Evolutionary conservation across 768 basidiomycete genomes (phyloP).

Genomic region (Boletus reticulatus): DNA sequence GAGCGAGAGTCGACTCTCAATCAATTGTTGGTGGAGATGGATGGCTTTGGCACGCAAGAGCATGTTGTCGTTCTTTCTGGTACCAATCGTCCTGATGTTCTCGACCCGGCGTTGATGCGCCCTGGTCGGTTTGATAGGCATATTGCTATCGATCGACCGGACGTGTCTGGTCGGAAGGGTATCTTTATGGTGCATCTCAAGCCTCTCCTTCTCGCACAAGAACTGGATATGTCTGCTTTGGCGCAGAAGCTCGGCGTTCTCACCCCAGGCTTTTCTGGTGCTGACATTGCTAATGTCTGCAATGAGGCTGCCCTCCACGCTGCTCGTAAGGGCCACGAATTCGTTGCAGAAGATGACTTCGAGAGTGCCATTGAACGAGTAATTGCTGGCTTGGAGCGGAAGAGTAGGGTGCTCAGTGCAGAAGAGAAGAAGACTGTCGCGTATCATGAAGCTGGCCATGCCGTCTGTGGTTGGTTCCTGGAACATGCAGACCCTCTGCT

Average conservation of each 20-base stretch:
- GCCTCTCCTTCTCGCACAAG: slow-evolving; percentile 69
- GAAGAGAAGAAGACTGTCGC: slow-evolving; percentile 99
- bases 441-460: slow-evolving; percentile 99
- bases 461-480: slow-evolving; percentile 97
- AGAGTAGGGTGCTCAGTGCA: slow-evolving; percentile 86
- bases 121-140: slow-evolving; percentile 98
- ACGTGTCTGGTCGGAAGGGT: slow-evolving; percentile 89
- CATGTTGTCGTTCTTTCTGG: slow-evolving; percentile 96
- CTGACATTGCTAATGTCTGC: slow-evolving; percentile 98
- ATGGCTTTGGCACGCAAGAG: slow-evolving; percentile 96
- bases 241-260: slow-evolving; percentile 94
- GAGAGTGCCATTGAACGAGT: slow-evolving; percentile 98
- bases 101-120: slow-evolving; percentile 93
- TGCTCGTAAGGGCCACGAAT: slow-evolving; percentile 79
- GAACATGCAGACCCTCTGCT: slow-evolving; percentile 96
- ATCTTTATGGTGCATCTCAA: slow-evolving; percentile 92
- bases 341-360: slow-evolving; percentile 81
- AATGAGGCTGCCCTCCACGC: slow-evolving; percentile 97
- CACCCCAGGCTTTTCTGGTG: slow-evolving; percentile 97
- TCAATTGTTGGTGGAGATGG: slow-evolving; percentile 98
- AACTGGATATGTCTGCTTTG: slow-evolving; percentile 53
- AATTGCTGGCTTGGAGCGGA: slow-evolving; percentile 94
- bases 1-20: slow-evolving; percentile 98
- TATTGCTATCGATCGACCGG: slow-evolving; percentile 92
- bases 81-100: slow-evolving; percentile 95